phyloP scores from a whole-genome alignment of 1,139 yeast genomes.

The Sugiyamaella japonica region DNA sequence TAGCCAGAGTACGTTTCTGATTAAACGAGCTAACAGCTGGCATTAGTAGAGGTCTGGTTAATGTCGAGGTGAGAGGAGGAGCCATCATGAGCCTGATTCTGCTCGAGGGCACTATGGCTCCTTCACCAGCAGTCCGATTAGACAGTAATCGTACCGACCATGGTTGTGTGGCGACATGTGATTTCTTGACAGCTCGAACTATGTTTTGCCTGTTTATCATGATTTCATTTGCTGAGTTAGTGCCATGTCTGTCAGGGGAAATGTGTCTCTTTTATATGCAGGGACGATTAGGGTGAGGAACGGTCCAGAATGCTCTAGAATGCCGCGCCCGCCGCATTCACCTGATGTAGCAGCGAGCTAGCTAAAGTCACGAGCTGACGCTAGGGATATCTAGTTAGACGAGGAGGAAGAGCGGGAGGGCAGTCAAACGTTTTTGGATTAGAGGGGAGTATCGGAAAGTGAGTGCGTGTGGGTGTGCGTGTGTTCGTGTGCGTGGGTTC shows the following conservation, averaged over 20 bases:
- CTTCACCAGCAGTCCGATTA: neutral
- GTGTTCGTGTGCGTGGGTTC: too few species aligned
- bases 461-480: too few species aligned
- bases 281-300: slow-evolving; percentile 16
- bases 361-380: neutral
- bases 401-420: too few species aligned
- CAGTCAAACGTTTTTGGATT: too few species aligned
- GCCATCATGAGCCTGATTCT: neutral
- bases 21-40: neutral
- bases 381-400: too few species aligned
- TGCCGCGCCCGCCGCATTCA: neutral
- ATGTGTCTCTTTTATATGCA: slow-evolving; percentile 11
- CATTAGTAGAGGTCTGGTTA: neutral
- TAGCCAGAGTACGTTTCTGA: slow-evolving; percentile 3
- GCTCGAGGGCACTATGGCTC: neutral
- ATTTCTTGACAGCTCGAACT: neutral
- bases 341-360: neutral
- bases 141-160: neutral
- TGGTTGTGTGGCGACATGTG: neutral
- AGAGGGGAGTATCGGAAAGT: too few species aligned
- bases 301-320: slow-evolving; percentile 21
- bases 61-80: neutral
- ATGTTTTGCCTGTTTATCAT: slow-evolving; percentile 4
- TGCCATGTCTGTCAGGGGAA: neutral
- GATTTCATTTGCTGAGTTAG: neutral